Percentiles rank a stretch among this genome's conserved stretches.
Evolutionary conservation across 1,284 basidiomycete species (phyloP).

Genomic region (Tilletia caries): DNA sequence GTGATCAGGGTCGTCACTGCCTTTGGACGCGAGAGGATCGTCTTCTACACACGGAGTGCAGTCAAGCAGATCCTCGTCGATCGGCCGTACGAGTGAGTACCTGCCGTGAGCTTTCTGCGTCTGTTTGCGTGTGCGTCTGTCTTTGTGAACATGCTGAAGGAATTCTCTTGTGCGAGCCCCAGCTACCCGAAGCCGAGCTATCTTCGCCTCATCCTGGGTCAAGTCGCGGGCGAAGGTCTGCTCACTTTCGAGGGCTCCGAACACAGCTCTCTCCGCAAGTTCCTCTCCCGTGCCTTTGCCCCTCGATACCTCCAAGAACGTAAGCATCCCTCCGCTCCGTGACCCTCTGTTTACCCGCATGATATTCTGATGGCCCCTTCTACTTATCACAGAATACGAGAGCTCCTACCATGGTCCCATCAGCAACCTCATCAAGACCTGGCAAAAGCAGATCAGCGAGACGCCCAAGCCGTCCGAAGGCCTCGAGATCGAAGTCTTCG

Average conservation of each 20-base stretch:
- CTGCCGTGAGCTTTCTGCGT: neutral
- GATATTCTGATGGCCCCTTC: no score
- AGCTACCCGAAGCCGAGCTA: slow-evolving; percentile 32
- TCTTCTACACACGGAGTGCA: slow-evolving; percentile 27
- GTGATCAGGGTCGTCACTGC: slow-evolving; percentile 27
- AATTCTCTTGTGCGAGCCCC: neutral
- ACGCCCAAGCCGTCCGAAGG: slow-evolving; percentile 25
- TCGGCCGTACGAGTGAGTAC: slow-evolving; percentile 25
- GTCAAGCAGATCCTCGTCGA: slow-evolving; percentile 37
- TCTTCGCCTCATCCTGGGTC: slow-evolving; percentile 30
- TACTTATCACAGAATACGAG: slow-evolving; percentile 22
- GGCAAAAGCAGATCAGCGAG: slow-evolving; percentile 19
- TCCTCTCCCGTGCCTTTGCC: slow-evolving; percentile 41
- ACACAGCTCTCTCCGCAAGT: slow-evolving; percentile 38
- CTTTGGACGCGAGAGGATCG: slow-evolving; percentile 28
- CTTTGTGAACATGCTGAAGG: neutral
- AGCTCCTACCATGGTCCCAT: slow-evolving; percentile 36
- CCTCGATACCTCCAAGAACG: slow-evolving; percentile 35
- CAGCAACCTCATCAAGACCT: slow-evolving; percentile 31
- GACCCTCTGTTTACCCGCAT: no score
- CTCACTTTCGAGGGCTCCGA: slow-evolving; percentile 34
- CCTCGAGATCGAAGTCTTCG: slow-evolving; percentile 37
- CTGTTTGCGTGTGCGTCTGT: neutral
- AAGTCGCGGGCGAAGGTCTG: slow-evolving; percentile 37
- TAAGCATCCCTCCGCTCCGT: no score